phyloP scores from a whole-genome alignment of 306 rosid genomes.

The Arachis stenosperma region DNA sequence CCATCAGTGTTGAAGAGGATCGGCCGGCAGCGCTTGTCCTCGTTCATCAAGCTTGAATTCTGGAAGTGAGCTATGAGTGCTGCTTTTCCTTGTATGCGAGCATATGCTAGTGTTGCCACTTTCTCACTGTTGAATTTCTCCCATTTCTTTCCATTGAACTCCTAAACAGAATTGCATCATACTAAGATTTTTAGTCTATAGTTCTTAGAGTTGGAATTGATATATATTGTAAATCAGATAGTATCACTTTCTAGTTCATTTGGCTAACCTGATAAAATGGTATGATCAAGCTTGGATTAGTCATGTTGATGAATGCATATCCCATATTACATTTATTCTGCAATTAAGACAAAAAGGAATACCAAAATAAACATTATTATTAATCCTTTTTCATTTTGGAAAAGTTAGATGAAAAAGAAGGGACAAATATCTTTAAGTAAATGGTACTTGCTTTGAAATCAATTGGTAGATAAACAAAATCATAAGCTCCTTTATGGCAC shows the following conservation, averaged over 20 bases:
- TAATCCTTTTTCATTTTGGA: slow-evolving; percentile 8
- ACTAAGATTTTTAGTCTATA: slow-evolving; percentile 12
- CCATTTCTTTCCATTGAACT: slow-evolving; percentile 74
- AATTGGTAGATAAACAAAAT: slow-evolving; percentile 74
- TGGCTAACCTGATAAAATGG: slow-evolving; percentile 64
- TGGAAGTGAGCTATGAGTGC: slow-evolving; percentile 75
- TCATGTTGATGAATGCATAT: slow-evolving; percentile 82
- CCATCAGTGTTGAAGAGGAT: slow-evolving; percentile 74
- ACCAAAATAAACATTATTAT: neutral
- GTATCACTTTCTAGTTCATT: neutral
- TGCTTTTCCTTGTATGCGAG: slow-evolving; percentile 73
- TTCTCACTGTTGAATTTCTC: slow-evolving; percentile 81
- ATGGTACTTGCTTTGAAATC: slow-evolving; percentile 66
- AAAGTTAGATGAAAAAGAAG: neutral
- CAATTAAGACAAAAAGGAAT: slow-evolving; percentile 23
- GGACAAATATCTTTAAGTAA: neutral
- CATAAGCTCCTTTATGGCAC: slow-evolving; percentile 67
- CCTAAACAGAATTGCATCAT: slow-evolving; percentile 46
- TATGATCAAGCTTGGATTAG: slow-evolving; percentile 61
- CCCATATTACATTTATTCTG: slow-evolving; percentile 90
- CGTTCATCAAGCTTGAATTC: slow-evolving; percentile 78
- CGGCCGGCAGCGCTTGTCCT: slow-evolving; percentile 76
- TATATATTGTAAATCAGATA: no score
- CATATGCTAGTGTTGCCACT: slow-evolving; percentile 75
- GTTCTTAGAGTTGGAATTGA: neutral